Conservation (phyloP, 1,139 yeast species). For the Saccharomyces hybrid region DNA sequence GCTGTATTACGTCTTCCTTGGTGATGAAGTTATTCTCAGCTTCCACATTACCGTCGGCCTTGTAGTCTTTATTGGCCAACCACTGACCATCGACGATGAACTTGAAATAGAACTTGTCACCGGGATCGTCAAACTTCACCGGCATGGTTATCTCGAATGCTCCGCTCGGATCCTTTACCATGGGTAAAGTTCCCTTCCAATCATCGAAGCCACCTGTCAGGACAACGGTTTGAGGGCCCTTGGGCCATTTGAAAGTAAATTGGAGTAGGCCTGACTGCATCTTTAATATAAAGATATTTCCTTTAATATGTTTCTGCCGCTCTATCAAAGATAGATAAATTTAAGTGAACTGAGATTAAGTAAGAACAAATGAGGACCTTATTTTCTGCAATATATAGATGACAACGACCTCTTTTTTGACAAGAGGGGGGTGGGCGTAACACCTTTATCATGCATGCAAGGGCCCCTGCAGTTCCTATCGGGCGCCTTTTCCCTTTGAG, state of each 20-base stretch:
- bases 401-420: neutral
- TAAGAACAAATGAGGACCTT: neutral
- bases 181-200: conserved; percentile 56
- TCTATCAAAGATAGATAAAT: neutral
- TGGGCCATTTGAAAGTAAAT: conserved; percentile 43
- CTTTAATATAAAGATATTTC: neutral
- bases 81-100: conserved; percentile 72
- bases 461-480: conserved; percentile 2
- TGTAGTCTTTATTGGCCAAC: conserved; percentile 44
- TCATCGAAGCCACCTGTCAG: conserved; percentile 74
- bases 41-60: conserved; percentile 43
- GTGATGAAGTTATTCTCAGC: conserved; percentile 54
- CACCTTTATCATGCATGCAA: neutral
- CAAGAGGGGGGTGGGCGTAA: neutral
- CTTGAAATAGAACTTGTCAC: conserved; percentile 49
- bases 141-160: conserved; percentile 52
- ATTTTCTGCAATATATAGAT: neutral
- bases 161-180: conserved; percentile 55
- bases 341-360: neutral
- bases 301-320: neutral
- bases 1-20: conserved; percentile 22
- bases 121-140: conserved; percentile 35
- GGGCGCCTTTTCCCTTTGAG: neutral
- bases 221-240: conserved; percentile 62
- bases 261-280: conserved; percentile 3